Evolutionary conservation across 768 basidiomycete genomes (phyloP).

Genomic region (Myochromella boudieri): DNA sequence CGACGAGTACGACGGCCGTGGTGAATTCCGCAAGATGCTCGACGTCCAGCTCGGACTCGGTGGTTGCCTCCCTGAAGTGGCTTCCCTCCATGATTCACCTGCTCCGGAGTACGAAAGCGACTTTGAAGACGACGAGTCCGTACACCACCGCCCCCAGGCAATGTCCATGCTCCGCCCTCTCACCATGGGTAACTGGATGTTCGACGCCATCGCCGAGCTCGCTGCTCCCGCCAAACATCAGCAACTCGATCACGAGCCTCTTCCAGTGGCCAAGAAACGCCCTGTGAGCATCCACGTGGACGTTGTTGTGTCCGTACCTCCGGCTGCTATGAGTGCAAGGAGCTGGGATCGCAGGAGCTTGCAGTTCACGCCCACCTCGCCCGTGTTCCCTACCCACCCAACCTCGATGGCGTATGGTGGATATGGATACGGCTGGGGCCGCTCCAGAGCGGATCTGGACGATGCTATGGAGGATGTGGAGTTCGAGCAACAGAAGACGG

Average conservation of each 20-base stretch:
- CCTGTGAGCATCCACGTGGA: conserved; percentile 25
- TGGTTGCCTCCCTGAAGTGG: conserved; percentile 47
- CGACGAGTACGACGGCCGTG: conserved; percentile 37
- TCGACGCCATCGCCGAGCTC: conserved; percentile 72
- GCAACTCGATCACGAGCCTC: background rate
- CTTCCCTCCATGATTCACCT: conserved; percentile 44
- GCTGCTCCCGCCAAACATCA: conserved; percentile 27
- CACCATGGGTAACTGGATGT: conserved; percentile 82
- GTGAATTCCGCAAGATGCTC: conserved; percentile 76
- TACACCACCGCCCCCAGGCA: conserved; percentile 6
- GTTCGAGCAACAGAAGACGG: conserved; percentile 46
- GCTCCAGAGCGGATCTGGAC: conserved; percentile 12
- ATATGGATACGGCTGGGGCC: conserved; percentile 1
- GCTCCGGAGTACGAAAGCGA: conserved; percentile 13
- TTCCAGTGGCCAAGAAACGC: conserved; percentile 4
- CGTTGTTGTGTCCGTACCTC: conserved; percentile 12
- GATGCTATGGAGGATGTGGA: conserved; percentile 17
- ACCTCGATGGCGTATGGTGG: no score
- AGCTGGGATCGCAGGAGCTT: conserved; percentile 46
- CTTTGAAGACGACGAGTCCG: conserved; percentile 39
- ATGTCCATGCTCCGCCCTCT: conserved; percentile 52
- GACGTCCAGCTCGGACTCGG: conserved; percentile 50
- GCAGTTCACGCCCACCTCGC: conserved; percentile 64
- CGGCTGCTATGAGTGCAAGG: background rate
- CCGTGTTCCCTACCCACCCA: conserved; percentile 30